Conservation (phyloP, 306 rosid species). For the Abrus pulchellus region DNA sequence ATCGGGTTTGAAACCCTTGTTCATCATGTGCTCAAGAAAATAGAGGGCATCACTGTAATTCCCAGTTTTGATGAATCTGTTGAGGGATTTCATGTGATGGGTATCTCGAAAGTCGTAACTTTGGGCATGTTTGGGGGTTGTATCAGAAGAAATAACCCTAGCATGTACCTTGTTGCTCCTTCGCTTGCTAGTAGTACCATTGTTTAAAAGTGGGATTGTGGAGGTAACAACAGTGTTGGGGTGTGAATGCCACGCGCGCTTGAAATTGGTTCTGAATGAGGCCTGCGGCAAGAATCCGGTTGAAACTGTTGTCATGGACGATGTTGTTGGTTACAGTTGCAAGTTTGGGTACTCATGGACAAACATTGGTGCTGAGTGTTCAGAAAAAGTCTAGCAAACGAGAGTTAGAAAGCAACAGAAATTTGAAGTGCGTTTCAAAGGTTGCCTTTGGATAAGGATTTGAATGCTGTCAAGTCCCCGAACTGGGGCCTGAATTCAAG, state of each 20-base stretch:
- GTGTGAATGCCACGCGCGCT: conserved; percentile 47
- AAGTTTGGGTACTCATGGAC: too few relatives aligned
- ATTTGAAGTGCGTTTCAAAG: too few relatives aligned
- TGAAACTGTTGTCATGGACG: conserved; percentile 66
- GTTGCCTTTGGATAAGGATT: too few relatives aligned
- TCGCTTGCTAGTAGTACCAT: conserved; percentile 27
- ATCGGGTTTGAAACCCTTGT: conserved; percentile 72
- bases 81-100: conserved; percentile 66
- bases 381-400: too few relatives aligned
- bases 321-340: background rate
- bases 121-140: conserved; percentile 46
- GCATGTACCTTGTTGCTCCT: conserved; percentile 44
- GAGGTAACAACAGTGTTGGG: conserved; percentile 44
- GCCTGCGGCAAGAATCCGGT: conserved; percentile 62
- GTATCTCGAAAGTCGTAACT: conserved; percentile 53
- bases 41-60: conserved; percentile 72
- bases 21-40: conserved; percentile 69
- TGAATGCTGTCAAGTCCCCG: too few relatives aligned
- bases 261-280: conserved; percentile 48
- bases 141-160: conserved; percentile 48
- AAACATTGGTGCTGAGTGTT: too few relatives aligned
- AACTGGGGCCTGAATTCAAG: too few relatives aligned
- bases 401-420: too few relatives aligned
- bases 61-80: conserved; percentile 68
- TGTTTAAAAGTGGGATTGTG: conserved; percentile 49